A percentile compares a stretch with the other conserved stretches of the same genome.
These are phyloP conservation scores for Rickenella mellea DNA, from an alignment of 768 basidiomycete species.

Conservation along the genomic window DNA sequence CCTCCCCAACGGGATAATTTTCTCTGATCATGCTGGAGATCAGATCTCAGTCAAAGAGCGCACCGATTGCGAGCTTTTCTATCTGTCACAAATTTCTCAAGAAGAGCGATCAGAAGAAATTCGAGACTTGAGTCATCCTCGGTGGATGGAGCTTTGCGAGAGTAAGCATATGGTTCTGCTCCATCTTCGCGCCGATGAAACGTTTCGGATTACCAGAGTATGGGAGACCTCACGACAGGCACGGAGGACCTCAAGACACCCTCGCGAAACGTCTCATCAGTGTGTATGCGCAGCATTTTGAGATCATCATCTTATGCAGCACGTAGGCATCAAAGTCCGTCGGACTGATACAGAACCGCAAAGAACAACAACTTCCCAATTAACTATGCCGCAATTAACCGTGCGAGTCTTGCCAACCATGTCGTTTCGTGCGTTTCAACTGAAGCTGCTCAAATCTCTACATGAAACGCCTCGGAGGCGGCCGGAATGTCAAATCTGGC, in stretches of 20 bases:
- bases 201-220: slow-evolving; percentile 3
- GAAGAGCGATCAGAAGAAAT: slow-evolving; percentile 35
- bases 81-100: slow-evolving; percentile 56
- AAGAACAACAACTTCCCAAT: no score
- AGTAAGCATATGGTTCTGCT: slow-evolving; percentile 34
- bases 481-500: slow-evolving; percentile 38
- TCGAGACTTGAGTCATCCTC: slow-evolving; percentile 44
- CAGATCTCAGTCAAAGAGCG: slow-evolving; percentile 68
- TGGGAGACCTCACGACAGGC: slow-evolving; percentile 2
- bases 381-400: no score
- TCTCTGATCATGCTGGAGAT: background rate
- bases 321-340: background rate
- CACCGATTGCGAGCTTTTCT: slow-evolving; percentile 75
- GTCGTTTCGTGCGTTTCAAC: slow-evolving; percentile 52
- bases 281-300: slow-evolving; percentile 3
- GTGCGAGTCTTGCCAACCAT: slow-evolving; percentile 64
- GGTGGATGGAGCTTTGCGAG: slow-evolving; percentile 51
- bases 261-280: slow-evolving; percentile 13
- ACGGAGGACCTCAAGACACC: slow-evolving; percentile 5
- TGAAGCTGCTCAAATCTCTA: slow-evolving; percentile 51
- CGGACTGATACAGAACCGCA: slow-evolving; percentile 15
- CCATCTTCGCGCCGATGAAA: background rate
- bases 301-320: slow-evolving; percentile 35
- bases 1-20: slow-evolving; percentile 6
- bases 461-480: slow-evolving; percentile 1